phyloP scores from a whole-genome alignment of 768 basidiomycete species.

The Mycena venus region DNA sequence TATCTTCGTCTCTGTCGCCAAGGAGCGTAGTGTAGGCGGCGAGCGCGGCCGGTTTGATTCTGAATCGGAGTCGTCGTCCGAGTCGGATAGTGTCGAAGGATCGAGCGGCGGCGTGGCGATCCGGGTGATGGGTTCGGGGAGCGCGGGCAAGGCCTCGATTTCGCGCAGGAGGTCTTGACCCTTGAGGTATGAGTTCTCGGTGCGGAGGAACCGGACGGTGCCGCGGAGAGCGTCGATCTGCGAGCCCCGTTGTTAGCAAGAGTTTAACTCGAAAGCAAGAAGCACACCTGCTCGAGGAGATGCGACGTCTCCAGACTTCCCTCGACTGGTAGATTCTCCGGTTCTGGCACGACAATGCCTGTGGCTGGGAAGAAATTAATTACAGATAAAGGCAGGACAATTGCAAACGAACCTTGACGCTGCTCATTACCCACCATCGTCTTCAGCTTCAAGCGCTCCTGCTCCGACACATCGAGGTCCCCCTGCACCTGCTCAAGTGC shows the following conservation, averaged over 20 bases:
- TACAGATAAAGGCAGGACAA: background rate
- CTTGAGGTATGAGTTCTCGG: constrained; percentile 94
- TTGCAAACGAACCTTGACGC: constrained; percentile 69
- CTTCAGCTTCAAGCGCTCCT: constrained; percentile 90
- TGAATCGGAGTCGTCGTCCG: constrained; percentile 72
- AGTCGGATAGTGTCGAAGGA: constrained; percentile 75
- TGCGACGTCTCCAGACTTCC: constrained; percentile 90
- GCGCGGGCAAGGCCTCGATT: constrained; percentile 79
- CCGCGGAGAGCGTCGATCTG: constrained; percentile 93
- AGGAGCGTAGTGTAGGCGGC: constrained; percentile 70
- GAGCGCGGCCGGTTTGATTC: constrained; percentile 53
- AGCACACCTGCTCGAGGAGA: constrained; percentile 84
- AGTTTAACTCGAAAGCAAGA: background rate
- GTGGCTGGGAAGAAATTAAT: constrained; percentile 16
- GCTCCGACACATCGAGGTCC: constrained; percentile 88
- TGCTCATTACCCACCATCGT: constrained; percentile 74
- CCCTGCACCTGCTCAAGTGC: constrained; percentile 94
- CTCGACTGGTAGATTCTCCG: constrained; percentile 78
- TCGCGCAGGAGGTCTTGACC: constrained; percentile 91
- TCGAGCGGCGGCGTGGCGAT: constrained; percentile 76
- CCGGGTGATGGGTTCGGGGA: constrained; percentile 64
- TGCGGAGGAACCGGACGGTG: constrained; percentile 92
- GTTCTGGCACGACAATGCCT: constrained; percentile 42
- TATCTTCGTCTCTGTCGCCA: constrained; percentile 86
- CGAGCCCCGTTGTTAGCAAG: constrained; percentile 11